Evolutionary conservation across 257 asterid genomes (phyloP), one percentile per base, ranked within the genome.

Genomic region (Fraxinus anomala): DNA sequence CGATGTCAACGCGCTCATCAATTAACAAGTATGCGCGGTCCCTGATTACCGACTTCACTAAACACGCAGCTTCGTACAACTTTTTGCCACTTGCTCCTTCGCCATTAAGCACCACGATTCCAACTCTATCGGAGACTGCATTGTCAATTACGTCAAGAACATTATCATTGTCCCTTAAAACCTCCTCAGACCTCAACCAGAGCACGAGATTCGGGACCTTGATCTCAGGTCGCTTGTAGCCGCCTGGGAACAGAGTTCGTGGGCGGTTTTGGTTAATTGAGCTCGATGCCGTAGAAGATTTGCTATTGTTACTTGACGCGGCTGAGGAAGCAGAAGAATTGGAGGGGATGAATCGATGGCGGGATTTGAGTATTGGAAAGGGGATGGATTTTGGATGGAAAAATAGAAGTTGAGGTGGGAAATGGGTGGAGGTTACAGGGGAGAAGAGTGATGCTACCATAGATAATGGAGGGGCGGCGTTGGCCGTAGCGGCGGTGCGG

Each of bases 141-240:
- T 75, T 75, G 77, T 96, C 97, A 40, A 96, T 74, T 74, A 85
- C 79, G 74, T 91, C 92, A 24, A 90, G 76, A 6, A 80, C 87
- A 40, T 78, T 80, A 34, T 70, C 83, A 17, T 87, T 80, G 42
- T 89, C 91, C 56, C 81, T 75, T 73, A 88, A 63, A 39, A 90
- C 89, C 56, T 91, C 91, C 7, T 89, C 91, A 40, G 92, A 74
- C 76, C 87, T 84, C 80, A 95, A 75, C 26, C 86, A 86, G 63
- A 95, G 94, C 39, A 93, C 83, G 66, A 93, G 80, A 75, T 81
- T 88, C 0, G 98, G 99, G 59, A 91, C 91, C 77, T 83, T 93
- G 82, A 95, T 93, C 79, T 92, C 97, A 56, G 99, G 97, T n/a
- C 98, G 92, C 92, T 93, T 95, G 91, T 84, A 95, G 19, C 98